Evolutionary conservation across 306 rosid species (phyloP).

Genomic region (Acacia acuminata): DNA sequence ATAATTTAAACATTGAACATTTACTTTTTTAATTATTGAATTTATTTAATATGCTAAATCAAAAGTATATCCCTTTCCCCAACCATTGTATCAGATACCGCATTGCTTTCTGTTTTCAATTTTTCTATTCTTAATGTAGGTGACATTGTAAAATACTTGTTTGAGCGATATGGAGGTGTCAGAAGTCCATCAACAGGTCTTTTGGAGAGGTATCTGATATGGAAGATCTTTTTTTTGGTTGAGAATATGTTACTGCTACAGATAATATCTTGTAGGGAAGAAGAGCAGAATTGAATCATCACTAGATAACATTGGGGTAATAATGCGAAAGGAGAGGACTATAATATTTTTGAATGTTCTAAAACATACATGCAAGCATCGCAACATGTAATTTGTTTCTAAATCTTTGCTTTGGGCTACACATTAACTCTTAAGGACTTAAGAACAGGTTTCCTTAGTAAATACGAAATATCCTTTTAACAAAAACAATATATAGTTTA

Average conservation of each 20-base stretch:
- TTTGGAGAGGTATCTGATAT: conserved; percentile 68
- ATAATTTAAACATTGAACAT: conserved; percentile 3
- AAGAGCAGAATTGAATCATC: conserved; percentile 24
- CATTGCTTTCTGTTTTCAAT: background rate
- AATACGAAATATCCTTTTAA: background rate
- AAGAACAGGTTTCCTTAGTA: background rate
- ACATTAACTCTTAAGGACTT: background rate
- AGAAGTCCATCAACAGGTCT: conserved; percentile 71
- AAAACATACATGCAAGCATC: conserved; percentile 2
- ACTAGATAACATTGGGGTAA: conserved; percentile 8
- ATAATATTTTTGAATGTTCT: background rate
- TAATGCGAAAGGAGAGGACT: background rate
- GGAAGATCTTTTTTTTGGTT: background rate
- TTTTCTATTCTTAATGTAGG: conserved; percentile 51
- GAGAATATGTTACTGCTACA: background rate
- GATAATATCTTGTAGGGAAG: conserved; percentile 12
- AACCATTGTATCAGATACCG: background rate
- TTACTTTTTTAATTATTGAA: background rate
- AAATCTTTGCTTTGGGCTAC: conserved; percentile 16
- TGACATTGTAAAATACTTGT: conserved; percentile 85
- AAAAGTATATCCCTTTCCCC: conserved; percentile 1
- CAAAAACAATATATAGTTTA: background rate
- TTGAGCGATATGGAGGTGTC: conserved; percentile 72
- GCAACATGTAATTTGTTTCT: background rate
- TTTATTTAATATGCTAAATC: background rate